Evolutionary conservation across 768 basidiomycete species (phyloP).

Genomic region (Calocera cornea): DNA sequence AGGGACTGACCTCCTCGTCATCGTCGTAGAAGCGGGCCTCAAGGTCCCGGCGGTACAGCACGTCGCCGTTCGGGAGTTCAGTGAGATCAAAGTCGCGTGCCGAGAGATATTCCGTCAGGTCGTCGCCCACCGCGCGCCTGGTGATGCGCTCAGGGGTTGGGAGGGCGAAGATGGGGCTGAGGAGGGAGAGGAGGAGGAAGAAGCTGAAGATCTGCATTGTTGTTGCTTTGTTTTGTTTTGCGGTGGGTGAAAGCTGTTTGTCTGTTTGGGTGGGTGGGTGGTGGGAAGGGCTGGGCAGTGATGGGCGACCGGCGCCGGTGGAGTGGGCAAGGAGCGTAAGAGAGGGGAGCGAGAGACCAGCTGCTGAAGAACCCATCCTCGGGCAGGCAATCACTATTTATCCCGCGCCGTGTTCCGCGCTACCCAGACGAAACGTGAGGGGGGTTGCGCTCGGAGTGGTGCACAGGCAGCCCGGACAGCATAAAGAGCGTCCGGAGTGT

Average conservation of each 20-base stretch:
- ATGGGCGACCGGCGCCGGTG: conserved; percentile 3
- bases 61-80: conserved; percentile 1
- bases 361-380: background rate
- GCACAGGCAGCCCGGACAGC: too few species aligned
- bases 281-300: background rate
- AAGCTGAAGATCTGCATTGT: conserved; percentile 33
- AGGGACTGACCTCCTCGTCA: background rate
- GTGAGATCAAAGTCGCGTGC: background rate
- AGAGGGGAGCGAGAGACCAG: conserved; percentile 4
- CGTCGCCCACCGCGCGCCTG: background rate
- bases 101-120: background rate
- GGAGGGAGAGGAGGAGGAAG: conserved; percentile 67
- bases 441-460: background rate
- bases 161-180: conserved; percentile 20
- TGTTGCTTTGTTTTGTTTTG: background rate
- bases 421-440: background rate
- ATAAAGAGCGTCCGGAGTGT: too few species aligned
- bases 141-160: background rate
- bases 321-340: conserved; percentile 3
- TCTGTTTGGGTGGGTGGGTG: too few species aligned
- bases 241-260: background rate
- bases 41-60: background rate
- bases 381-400: background rate
- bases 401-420: background rate
- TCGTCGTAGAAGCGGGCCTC: background rate